Percentiles rank a stretch among this genome's conserved stretches.
These are phyloP conservation scores for Gremmenia infestans DNA, from an alignment of 2,329 filamentous ascomycete species.

Conservation along the genomic window DNA sequence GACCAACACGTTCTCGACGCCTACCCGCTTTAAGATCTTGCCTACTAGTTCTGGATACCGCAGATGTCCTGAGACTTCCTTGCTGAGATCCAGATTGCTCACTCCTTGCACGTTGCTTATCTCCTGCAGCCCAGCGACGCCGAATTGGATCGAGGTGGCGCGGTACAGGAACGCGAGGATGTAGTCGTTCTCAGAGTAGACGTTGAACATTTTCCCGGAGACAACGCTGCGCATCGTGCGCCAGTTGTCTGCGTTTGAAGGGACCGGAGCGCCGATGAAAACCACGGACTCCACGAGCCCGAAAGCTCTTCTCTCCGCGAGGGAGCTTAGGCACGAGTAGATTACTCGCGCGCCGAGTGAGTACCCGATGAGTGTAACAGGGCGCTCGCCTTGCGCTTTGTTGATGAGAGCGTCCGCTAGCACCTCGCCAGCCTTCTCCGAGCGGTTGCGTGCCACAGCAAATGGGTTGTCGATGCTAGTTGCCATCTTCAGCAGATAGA, in stretches of 20 bases:
- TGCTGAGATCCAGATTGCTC: slow-evolving; percentile 52
- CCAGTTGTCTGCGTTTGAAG: slow-evolving; percentile 70
- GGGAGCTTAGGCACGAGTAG: slow-evolving; percentile 54
- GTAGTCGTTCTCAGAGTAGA: slow-evolving; percentile 82
- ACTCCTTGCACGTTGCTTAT: slow-evolving; percentile 61
- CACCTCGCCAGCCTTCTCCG: slow-evolving; percentile 57
- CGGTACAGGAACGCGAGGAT: slow-evolving; percentile 86
- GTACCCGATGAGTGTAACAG: slow-evolving; percentile 57
- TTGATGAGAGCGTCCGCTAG: slow-evolving; percentile 67
- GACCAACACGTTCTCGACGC: slow-evolving; percentile 60
- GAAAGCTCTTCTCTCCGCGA: slow-evolving; percentile 58
- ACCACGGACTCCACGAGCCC: slow-evolving; percentile 63
- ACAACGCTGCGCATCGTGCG: slow-evolving; percentile 72
- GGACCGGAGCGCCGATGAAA: slow-evolving; percentile 76
- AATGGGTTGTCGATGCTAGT: slow-evolving; percentile 57
- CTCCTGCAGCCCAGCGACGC: slow-evolving; percentile 77
- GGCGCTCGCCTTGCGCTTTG: slow-evolving; percentile 64
- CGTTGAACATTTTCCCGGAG: slow-evolving; percentile 80
- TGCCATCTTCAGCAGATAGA: slow-evolving; percentile 46
- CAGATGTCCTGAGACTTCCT: slow-evolving; percentile 62
- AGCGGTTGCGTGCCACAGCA: slow-evolving; percentile 50
- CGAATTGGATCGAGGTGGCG: slow-evolving; percentile 73
- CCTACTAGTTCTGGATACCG: slow-evolving; percentile 64
- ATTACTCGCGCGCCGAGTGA: slow-evolving; percentile 59
- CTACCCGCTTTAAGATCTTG: slow-evolving; percentile 58